These are phyloP conservation scores for Boechera retrofracta DNA, from an alignment of 345 rosid species.

Conservation along the genomic window DNA sequence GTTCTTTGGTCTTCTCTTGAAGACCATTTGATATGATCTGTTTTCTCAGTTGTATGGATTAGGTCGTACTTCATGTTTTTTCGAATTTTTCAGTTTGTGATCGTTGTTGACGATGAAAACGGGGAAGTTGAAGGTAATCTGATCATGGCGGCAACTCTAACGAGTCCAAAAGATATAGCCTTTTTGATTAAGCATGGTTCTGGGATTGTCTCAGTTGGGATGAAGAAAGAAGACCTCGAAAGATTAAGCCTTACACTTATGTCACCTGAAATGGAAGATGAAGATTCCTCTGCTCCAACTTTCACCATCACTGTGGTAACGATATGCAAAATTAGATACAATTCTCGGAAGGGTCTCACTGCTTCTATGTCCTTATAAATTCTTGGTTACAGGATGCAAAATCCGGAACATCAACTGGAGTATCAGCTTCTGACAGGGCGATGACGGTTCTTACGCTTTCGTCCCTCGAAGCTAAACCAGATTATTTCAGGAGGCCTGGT, in stretches of 20 bases:
- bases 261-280: constrained; percentile 79
- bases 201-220: constrained; percentile 83
- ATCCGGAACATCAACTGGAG: constrained; percentile 70
- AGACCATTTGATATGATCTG: background rate
- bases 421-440: constrained; percentile 77
- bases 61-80: constrained; percentile 9
- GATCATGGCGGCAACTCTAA: constrained; percentile 70
- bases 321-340: background rate
- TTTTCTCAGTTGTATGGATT: constrained; percentile 9
- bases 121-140: constrained; percentile 81
- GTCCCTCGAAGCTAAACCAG: constrained; percentile 60
- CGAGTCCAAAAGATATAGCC: constrained; percentile 61
- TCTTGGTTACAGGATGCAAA: constrained; percentile 63
- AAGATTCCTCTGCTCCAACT: constrained; percentile 83
- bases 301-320: constrained; percentile 82
- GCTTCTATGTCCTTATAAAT: background rate
- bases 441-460: constrained; percentile 76
- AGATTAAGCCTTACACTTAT: constrained; percentile 79
- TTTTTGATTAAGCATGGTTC: constrained; percentile 77
- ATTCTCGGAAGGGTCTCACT: background rate
- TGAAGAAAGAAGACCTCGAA: constrained; percentile 76
- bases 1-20: background rate
- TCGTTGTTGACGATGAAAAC: constrained; percentile 85
- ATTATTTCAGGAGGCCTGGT: constrained; percentile 82
- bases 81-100: constrained; percentile 63